phyloP scores from a whole-genome alignment of 495 filamentous ascomycete genomes.

The Cryomyces minteri region DNA sequence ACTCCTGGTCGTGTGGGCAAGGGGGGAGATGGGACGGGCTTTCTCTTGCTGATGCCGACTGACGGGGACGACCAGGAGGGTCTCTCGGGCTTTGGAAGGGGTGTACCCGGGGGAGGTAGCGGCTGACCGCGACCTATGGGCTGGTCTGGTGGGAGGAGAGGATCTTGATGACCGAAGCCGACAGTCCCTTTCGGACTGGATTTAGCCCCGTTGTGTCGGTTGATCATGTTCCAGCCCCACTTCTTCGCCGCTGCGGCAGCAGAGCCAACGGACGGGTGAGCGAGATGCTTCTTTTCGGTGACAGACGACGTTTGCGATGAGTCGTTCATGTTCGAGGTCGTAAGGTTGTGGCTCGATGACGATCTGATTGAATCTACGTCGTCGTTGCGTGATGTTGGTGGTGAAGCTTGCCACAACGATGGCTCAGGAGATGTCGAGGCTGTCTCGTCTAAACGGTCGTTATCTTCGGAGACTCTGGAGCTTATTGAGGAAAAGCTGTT shows the following conservation, averaged over 20 bases:
- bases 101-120: conserved; percentile 14
- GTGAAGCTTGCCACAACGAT: background rate
- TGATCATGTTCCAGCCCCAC: conserved; percentile 63
- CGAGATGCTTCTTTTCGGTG: background rate
- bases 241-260: conserved; percentile 60
- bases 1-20: background rate
- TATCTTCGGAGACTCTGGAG: conserved; percentile 10
- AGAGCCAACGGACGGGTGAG: conserved; percentile 41
- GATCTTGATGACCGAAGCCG: background rate
- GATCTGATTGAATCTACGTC: background rate
- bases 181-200: background rate
- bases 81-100: conserved; percentile 8
- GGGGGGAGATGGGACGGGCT: conserved; percentile 3
- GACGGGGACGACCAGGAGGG: background rate
- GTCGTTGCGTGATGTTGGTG: background rate
- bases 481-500: conserved; percentile 23
- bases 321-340: too few species aligned
- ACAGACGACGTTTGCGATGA: too few species aligned
- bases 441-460: background rate
- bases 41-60: conserved; percentile 1
- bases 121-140: conserved; percentile 17
- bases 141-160: background rate
- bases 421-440: background rate
- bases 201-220: conserved; percentile 25
- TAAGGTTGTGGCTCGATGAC: too few species aligned